Evolutionary conservation across 108 stramenopile species (phyloP).

Genomic region (Skeletonema tropicum): DNA sequence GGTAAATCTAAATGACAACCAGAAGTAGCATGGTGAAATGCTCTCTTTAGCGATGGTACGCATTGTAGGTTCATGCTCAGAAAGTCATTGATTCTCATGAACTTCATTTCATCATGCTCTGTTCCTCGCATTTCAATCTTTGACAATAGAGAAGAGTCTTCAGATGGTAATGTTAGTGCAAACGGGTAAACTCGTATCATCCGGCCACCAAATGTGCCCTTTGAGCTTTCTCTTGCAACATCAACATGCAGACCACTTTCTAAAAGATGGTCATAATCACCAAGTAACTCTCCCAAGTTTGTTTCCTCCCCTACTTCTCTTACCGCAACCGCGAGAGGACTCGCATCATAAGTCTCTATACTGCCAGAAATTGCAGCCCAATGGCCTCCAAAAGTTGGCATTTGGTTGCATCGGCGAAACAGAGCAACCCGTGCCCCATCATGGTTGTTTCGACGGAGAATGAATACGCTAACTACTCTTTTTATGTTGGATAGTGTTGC

Average conservation of each 20-base stretch:
- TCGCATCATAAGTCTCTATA: slow-evolving; percentile 52
- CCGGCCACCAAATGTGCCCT: slow-evolving; percentile 29
- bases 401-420: slow-evolving; percentile 46
- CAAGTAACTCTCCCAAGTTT: slow-evolving; percentile 29
- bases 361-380: slow-evolving; percentile 56
- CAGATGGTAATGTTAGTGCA: slow-evolving; percentile 33
- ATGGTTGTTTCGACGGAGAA: slow-evolving; percentile 29
- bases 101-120: slow-evolving; percentile 56
- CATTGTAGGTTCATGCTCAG: slow-evolving; percentile 32
- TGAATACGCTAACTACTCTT: slow-evolving; percentile 49
- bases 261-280: slow-evolving; percentile 5
- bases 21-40: slow-evolving; percentile 65
- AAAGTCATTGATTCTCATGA: slow-evolving; percentile 41
- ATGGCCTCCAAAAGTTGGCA: slow-evolving; percentile 56
- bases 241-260: slow-evolving; percentile 49
- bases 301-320: slow-evolving; percentile 62
- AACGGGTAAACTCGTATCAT: slow-evolving; percentile 65
- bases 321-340: slow-evolving; percentile 45
- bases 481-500: slow-evolving; percentile 18
- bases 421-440: slow-evolving; percentile 20
- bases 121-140: slow-evolving; percentile 49
- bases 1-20: slow-evolving; percentile 37
- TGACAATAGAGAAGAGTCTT: slow-evolving; percentile 1
- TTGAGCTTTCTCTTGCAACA: slow-evolving; percentile 23
- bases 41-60: slow-evolving; percentile 50